A percentile compares a stretch with the other conserved stretches of the same genome.
Evolutionary conservation across 2,329 filamentous ascomycete genomes (phyloP).

Genomic region (Fusarium paranaense): DNA sequence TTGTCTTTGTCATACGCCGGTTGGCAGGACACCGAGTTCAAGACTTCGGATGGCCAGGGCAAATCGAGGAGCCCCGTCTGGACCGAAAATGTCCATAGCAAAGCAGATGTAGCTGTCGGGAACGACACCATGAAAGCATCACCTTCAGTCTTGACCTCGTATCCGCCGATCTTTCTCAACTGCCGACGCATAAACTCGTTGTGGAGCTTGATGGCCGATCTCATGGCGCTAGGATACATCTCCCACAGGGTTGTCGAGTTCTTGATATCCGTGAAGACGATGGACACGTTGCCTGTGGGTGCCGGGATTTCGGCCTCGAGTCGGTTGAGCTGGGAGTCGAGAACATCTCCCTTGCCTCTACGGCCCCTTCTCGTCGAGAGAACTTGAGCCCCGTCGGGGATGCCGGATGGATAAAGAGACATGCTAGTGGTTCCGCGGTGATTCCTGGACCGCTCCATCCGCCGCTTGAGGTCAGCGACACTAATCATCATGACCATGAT

Average conservation of each 20-base stretch:
- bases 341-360: slow-evolving; percentile 71
- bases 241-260: slow-evolving; percentile 98
- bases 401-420: slow-evolving; percentile 82
- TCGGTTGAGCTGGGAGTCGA: slow-evolving; percentile 87
- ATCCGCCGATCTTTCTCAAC: slow-evolving; percentile 91
- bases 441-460: slow-evolving; percentile 77
- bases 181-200: slow-evolving; percentile 97
- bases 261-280: slow-evolving; percentile 99
- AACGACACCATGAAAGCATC: slow-evolving; percentile 99
- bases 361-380: slow-evolving; percentile 73
- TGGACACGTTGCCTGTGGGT: slow-evolving; percentile 88
- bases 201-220: slow-evolving; percentile 95
- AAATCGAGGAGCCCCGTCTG: slow-evolving; percentile 90
- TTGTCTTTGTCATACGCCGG: slow-evolving; percentile 85
- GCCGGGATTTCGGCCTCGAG: slow-evolving; percentile 92
- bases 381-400: slow-evolving; percentile 77
- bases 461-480: slow-evolving; percentile 88
- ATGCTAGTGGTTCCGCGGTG: slow-evolving; percentile 81
- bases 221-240: slow-evolving; percentile 93
- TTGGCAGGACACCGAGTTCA: slow-evolving; percentile 87
- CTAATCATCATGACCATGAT: slow-evolving; percentile 99
- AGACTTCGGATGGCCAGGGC: slow-evolving; percentile 91
- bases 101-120: slow-evolving; percentile 91
- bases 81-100: slow-evolving; percentile 96
- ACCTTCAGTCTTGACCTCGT: slow-evolving; percentile 99